Conservation (phyloP, 2,329 filamentous ascomycete genomes). For the Aspergillus sp. region DNA sequence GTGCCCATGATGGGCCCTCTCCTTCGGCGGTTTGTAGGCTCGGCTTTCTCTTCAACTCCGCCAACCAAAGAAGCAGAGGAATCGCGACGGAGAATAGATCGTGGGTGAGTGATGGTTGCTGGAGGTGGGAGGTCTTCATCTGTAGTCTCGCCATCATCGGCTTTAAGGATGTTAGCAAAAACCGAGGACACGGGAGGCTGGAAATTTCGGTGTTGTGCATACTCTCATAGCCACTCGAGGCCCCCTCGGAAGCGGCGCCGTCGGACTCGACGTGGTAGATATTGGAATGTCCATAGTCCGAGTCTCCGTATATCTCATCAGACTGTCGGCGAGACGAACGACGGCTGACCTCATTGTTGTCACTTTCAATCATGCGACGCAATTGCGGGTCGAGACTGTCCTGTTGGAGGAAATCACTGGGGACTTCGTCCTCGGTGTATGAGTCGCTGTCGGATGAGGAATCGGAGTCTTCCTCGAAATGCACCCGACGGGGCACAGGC, state of each 20-base stretch:
- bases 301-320: slow-evolving; percentile 40
- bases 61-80: slow-evolving; percentile 47
- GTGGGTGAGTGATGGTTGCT: slow-evolving; percentile 48
- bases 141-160: slow-evolving; percentile 61
- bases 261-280: slow-evolving; percentile 49
- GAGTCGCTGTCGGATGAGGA: slow-evolving; percentile 61
- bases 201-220: slow-evolving; percentile 35
- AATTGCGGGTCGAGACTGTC: slow-evolving; percentile 70
- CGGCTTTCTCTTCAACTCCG: slow-evolving; percentile 38
- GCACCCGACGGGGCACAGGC: slow-evolving; percentile 63
- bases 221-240: slow-evolving; percentile 60
- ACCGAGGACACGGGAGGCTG: slow-evolving; percentile 17
- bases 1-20: slow-evolving; percentile 49
- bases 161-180: slow-evolving; percentile 50
- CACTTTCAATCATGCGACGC: slow-evolving; percentile 70
- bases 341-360: slow-evolving; percentile 46
- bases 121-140: slow-evolving; percentile 56
- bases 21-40: slow-evolving; percentile 37
- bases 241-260: slow-evolving; percentile 36
- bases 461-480: slow-evolving; percentile 64
- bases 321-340: slow-evolving; percentile 32
- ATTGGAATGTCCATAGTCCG: slow-evolving; percentile 42
- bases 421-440: slow-evolving; percentile 62
- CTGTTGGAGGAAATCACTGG: slow-evolving; percentile 76
- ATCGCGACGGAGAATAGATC: slow-evolving; percentile 52